A percentile compares a stretch with the other conserved stretches of the same genome.
Evolutionary conservation across 768 basidiomycete species (phyloP).

Genomic region (Suillus clintonianus): DNA sequence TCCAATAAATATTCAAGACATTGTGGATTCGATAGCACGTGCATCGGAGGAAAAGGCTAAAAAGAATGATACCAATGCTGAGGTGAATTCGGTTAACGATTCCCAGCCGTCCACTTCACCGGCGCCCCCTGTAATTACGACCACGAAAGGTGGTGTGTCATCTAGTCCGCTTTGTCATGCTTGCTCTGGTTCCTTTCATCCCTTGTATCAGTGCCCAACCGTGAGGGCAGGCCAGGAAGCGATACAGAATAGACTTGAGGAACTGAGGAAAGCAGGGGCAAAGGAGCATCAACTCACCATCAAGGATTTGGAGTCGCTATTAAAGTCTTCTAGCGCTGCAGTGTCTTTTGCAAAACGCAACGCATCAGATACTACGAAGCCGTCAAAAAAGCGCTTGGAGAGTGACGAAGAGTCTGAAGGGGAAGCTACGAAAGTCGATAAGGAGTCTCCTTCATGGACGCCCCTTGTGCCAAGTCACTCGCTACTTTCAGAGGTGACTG

Average conservation of each 20-base stretch:
- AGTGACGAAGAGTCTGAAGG: slow-evolving; percentile 5
- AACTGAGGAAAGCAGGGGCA: slow-evolving; percentile 34
- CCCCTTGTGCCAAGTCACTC: slow-evolving; percentile 33
- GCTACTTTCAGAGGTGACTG: slow-evolving; percentile 35
- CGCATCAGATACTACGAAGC: slow-evolving; percentile 1
- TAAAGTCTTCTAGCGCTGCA: slow-evolving; percentile 24
- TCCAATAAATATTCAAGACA: background rate
- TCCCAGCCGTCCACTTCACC: background rate
- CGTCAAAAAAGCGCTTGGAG: background rate
- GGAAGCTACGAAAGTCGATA: background rate
- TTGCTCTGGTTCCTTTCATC: slow-evolving; percentile 50
- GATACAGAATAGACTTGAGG: slow-evolving; percentile 47
- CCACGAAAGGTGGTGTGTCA: slow-evolving; percentile 1
- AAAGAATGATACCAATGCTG: background rate
- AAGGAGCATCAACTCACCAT: slow-evolving; percentile 35
- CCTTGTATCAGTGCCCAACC: slow-evolving; percentile 50
- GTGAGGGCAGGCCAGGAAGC: slow-evolving; percentile 44
- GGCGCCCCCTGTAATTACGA: background rate
- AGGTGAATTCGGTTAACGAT: background rate
- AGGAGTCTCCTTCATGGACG: slow-evolving; percentile 9
- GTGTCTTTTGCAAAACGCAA: slow-evolving; percentile 7
- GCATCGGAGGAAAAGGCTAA: background rate
- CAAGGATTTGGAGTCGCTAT: slow-evolving; percentile 39
- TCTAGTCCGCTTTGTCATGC: slow-evolving; percentile 39
- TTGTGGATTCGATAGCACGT: background rate